phyloP scores from a whole-genome alignment of 441 rosid genomes.

The Euphorbia corollata region DNA sequence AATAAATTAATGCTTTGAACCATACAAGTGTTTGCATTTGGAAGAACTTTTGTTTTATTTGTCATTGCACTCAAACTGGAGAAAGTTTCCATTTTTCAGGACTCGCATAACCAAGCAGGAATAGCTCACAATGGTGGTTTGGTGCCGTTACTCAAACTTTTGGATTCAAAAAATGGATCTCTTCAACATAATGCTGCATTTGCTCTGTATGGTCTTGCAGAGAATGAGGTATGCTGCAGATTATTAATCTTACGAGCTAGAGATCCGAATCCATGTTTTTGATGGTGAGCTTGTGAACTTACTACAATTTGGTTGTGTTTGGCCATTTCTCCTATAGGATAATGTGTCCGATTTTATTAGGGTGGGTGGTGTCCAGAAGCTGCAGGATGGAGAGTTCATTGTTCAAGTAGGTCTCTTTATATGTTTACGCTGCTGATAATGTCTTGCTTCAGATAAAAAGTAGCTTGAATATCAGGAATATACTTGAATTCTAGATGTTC shows the following conservation, averaged over 20 bases:
- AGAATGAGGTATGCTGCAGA: conserved; percentile 70
- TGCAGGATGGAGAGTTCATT: conserved; percentile 95
- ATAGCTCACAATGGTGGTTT: conserved; percentile 91
- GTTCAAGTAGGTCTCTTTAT: conserved; percentile 59
- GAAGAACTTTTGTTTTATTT: neutral
- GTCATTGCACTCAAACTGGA: neutral
- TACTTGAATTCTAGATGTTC: conserved; percentile 13
- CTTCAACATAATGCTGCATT: conserved; percentile 98
- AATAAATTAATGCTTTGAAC: neutral
- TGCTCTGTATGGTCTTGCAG: conserved; percentile 96
- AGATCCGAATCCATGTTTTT: conserved; percentile 15
- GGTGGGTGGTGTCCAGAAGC: conserved; percentile 93
- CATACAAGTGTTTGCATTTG: neutral
- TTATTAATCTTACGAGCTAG: conserved; percentile 11
- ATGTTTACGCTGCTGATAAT: conserved; percentile 1
- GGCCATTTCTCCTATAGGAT: conserved; percentile 49
- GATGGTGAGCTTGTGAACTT: conserved; percentile 5
- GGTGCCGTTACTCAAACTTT: conserved; percentile 76
- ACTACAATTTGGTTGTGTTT: conserved; percentile 17
- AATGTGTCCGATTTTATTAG: conserved; percentile 89
- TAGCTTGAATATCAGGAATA: conserved; percentile 11
- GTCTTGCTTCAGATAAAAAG: conserved; percentile 5
- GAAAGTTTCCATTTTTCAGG: conserved; percentile 39
- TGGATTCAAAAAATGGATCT: conserved; percentile 93
- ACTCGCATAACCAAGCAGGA: conserved; percentile 91